Base-by-base conservation (phyloP, 2,329 filamentous ascomycete species). In the Samsoniella hepiali region DNA sequence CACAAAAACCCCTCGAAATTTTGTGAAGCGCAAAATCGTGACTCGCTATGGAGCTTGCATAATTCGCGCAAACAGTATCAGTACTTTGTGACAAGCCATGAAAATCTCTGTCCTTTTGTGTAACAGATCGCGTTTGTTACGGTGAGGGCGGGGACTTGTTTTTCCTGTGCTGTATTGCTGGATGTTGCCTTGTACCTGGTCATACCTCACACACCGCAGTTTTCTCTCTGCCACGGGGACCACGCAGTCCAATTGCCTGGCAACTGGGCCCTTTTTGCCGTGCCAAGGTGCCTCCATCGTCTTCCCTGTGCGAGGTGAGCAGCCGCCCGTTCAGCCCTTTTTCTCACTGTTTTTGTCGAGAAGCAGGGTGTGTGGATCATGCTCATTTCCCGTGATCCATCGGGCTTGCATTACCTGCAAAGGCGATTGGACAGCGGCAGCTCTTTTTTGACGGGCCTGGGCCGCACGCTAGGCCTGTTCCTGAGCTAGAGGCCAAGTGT, bases 401-500 rank as follows among this genome's bases (percentile, higher is more conserved):
- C 29, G 3, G n/a, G 36, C 29, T 44, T 36, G 49, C 49, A 51
- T 34, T 2, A 42, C 38, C 4, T 29, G 5, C 10, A 1, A 0
- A 6, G 9, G 9, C 27, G 5, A 61, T 61, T 61, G 58, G 58
- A 31, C 38, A 36, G 4, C 17, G n/a, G 22, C 29, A 42, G 49
- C 40, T n/a, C 50, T 54, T 38, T 54, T 38, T 42, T 45, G 10
- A 5, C 36, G 58, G 38, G 22, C 31, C 50, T 40, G 38, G 38
- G 22, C 49, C 40, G 27, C 11, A 13, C 58, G 58, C 58, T 62
- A 62, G 58, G 31, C 58, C 58, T 62, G 58, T 62, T 62, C 58
- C 58, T 62, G 58, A 47, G n/a, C 57, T 50, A 45, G 29, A 13
- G 22, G 22, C 22, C 40, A 29, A 49, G 45, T 1, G 10, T 15